Conservation (phyloP, 306 rosid genomes). For the Glycine latifolia region DNA sequence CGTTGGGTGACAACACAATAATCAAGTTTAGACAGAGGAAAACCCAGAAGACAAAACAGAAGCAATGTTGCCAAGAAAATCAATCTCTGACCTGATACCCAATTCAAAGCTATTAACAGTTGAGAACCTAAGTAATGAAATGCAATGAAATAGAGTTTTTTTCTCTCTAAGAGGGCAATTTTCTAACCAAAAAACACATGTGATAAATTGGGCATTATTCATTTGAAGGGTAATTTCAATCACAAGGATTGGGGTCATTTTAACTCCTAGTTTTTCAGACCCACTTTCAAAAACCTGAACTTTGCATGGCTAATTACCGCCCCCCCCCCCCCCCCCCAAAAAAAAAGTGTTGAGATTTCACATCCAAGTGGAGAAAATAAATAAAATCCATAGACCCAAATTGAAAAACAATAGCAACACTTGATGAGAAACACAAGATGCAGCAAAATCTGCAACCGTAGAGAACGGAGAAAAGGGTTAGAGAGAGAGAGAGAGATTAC, state of each 20-base stretch:
- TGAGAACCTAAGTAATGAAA: not conserved
- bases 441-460: not conserved
- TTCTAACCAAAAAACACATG: not conserved
- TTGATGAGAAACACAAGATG: not conserved
- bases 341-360: not conserved
- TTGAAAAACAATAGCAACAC: not conserved
- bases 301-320: not conserved
- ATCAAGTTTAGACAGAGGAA: not conserved
- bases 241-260: not conserved
- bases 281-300: not conserved
- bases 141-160: not conserved
- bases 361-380: not conserved
- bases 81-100: not conserved
- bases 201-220: not conserved
- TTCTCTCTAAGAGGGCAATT: not conserved
- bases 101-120: not conserved
- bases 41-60: not conserved
- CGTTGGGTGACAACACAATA: not conserved
- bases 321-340: not conserved
- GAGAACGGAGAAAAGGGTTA: not conserved
- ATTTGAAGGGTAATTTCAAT: not conserved
- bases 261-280: constrained; percentile 4
- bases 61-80: not conserved
- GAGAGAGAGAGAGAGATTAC: not conserved
- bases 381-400: not conserved